Base-by-base conservation (phyloP, 495 filamentous ascomycete genomes). In the Penicillium lagena region DNA sequence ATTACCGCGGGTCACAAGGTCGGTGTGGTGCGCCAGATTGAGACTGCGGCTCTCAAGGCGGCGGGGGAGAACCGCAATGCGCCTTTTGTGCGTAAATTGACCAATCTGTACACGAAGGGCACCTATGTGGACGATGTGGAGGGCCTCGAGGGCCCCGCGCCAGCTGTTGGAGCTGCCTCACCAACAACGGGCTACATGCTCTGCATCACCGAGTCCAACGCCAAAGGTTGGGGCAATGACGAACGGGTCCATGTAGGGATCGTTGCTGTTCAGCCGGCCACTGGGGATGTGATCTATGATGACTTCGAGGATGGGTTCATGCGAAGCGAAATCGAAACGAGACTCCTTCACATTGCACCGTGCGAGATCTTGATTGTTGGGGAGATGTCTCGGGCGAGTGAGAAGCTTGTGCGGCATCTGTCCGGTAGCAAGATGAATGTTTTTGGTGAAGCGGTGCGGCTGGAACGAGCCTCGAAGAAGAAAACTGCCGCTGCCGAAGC, bases 231-330 rank as follows among this genome's bases (percentile, higher is more conserved):
- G 65, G 89, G 89, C 9, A 89, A 86, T 14, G 93, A 96, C 59
- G 93, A 99, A 62, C 95, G 86, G 51, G 90, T 96, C 2, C 81
- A 94, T 45, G 82, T 97, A 9, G 93, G 94, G 1, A 81, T 99
- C 45, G 76, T 99, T 9, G 93, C 94, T 17, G 93, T 99, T 1
- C 93, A 99, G 51, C 93, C 93, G 15, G 85, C 87, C 0, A 97
- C 94, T 0, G 93, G 93, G 36, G 93, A 97, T 56, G 86, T 99
- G 46, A 88, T 97, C 44, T 93, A 96, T 51, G 93, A 99, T 58
- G 82, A 87, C 35, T 99, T 99, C 51, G 89, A 96, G 53, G 93
- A 99, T 55, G 89, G 94, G 2, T 99, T 97, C 66, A 99, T 97
- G 94, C 77, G 93, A 35, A 89, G 86, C 45, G 93, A 99, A 57